Evolutionary conservation across 768 basidiomycete species (phyloP).

Genomic region (Podaxis rugospora): DNA sequence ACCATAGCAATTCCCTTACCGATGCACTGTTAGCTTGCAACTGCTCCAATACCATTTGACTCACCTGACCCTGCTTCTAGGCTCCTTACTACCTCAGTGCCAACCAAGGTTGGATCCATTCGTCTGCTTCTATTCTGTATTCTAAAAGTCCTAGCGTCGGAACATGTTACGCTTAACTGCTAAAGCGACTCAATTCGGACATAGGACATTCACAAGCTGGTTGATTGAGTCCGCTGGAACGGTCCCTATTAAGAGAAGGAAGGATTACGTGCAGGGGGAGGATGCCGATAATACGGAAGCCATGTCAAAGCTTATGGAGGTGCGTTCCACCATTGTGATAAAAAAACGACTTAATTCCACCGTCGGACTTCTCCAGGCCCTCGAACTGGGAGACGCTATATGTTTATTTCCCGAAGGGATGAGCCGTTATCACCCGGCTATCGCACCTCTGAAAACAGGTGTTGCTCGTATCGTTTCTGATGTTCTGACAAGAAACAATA

Average conservation of each 20-base stretch:
- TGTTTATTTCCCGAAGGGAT: constrained; percentile 86
- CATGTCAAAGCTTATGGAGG: constrained; percentile 69
- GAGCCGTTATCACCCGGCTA: constrained; percentile 82
- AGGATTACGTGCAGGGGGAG: constrained; percentile 51
- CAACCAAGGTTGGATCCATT: constrained; percentile 46
- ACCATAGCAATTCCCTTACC: constrained; percentile 83
- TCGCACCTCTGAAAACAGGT: constrained; percentile 85
- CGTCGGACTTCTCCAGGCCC: constrained; percentile 41
- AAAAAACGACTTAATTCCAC: neutral
- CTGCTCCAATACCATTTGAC: neutral
- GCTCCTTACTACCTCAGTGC: constrained; percentile 70
- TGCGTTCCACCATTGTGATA: constrained; percentile 21
- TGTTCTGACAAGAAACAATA: constrained; percentile 62
- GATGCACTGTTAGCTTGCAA: constrained; percentile 67
- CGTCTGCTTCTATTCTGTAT: neutral
- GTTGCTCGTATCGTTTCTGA: constrained; percentile 82
- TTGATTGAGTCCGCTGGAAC: constrained; percentile 87
- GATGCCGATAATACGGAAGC: constrained; percentile 60
- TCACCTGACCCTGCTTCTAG: constrained; percentile 29
- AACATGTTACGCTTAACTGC: constrained; percentile 83
- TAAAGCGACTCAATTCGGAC: constrained; percentile 84
- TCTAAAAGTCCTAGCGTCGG: constrained; percentile 45
- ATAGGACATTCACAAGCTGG: constrained; percentile 83
- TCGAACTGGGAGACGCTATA: constrained; percentile 73
- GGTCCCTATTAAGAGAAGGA: constrained; percentile 74